Percentiles rank a stretch among this genome's conserved stretches.
Conservation (phyloP, 2,329 filamentous ascomycete genomes). For the Colletotrichum acutatum region DNA sequence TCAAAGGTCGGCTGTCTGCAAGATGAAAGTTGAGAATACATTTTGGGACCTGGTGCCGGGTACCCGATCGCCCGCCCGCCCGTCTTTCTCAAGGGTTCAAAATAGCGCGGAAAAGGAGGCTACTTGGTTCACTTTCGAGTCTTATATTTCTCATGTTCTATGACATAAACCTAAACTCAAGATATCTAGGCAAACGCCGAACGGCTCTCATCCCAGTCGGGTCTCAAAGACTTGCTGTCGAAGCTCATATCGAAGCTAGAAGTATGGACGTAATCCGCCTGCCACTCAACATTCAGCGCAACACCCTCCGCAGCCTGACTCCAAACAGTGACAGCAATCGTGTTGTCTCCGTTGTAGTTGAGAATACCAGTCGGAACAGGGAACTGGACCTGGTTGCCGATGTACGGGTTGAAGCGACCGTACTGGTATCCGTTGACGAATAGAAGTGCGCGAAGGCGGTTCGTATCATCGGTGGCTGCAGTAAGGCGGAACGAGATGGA, state of each 20-base stretch:
- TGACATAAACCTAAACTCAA: background rate
- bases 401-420: slow-evolving; percentile 67
- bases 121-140: too few species aligned
- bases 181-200: slow-evolving; percentile 45
- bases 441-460: slow-evolving; percentile 60
- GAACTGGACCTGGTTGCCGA: slow-evolving; percentile 70
- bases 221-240: slow-evolving; percentile 58
- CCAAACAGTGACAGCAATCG: slow-evolving; percentile 68
- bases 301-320: slow-evolving; percentile 65
- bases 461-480: slow-evolving; percentile 52
- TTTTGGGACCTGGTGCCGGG: too few species aligned
- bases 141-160: background rate
- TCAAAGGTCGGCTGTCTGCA: too few species aligned
- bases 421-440: slow-evolving; percentile 76
- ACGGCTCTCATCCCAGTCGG: slow-evolving; percentile 57
- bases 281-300: slow-evolving; percentile 60
- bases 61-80: too few species aligned
- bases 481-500: slow-evolving; percentile 66
- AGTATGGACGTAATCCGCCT: slow-evolving; percentile 63
- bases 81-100: too few species aligned
- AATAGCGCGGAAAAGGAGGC: too few species aligned
- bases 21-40: too few species aligned
- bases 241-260: slow-evolving; percentile 64
- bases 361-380: slow-evolving; percentile 70
- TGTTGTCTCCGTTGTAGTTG: slow-evolving; percentile 68